Evolutionary conservation across 2,329 filamentous ascomycete species (phyloP), one percentile per base, ranked within the genome.

Genomic region (Alternaria solani): DNA sequence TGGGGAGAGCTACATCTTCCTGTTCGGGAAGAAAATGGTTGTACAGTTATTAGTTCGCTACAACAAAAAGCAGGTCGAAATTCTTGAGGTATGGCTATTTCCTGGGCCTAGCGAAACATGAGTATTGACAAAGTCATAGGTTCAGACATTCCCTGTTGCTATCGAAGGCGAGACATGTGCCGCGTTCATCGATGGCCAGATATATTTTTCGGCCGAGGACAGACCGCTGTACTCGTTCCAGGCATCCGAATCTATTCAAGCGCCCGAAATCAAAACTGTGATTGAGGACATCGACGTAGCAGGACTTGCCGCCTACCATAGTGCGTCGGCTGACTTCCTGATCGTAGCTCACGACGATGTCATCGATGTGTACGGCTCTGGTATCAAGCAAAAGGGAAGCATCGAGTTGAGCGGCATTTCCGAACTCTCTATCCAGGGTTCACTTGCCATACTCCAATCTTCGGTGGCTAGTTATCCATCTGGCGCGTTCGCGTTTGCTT

Each of bases 21-120:
- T 75, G 9, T 75, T 75, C 42, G 73, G 73, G 26, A 75, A 75
- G 56, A 70, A 69, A 47, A 68, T 63, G 60, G 68, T 69, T 2
- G 71, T 75, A 20, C 73, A 75, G 23, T 65, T 75, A 7, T 44
- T 75, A 7, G 43, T 74, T 14, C 64, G 65, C 28, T 54, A 25
- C 1, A 25, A 55, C 2, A 47, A 62, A 1, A 38, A 63, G n/a
- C 52, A 61, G 14, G 52, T 68, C n/a, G 60, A 73, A 26, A 61
- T 75, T 34, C 55, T 73, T 1, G 71, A 75, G 58, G 72, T 73
- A 43, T 9, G 7, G 4, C 9, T 16, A 3, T 25, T 6, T 16
- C 25, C 1, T 3, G 6, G 16, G 34, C 6, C 2, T 28, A 9
- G 1, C 11, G 1, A 12, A 2, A n/a, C 7, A 11, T 4, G 5